phyloP scores from a whole-genome alignment of 768 basidiomycete species.

The Tricholoma sp. region DNA sequence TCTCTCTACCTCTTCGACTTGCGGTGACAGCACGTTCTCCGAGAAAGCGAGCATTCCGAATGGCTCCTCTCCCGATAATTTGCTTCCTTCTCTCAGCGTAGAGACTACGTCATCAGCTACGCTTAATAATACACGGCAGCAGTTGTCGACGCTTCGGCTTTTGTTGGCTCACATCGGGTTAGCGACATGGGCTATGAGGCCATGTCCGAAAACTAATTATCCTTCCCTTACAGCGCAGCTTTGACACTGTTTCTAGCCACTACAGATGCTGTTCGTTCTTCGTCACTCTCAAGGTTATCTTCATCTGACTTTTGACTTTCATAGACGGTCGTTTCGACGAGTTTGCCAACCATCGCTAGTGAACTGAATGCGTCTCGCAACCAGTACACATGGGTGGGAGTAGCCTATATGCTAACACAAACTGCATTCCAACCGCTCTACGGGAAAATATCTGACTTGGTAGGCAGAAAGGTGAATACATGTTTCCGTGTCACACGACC shows the following conservation, averaged over 20 bases:
- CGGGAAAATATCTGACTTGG: slow-evolving; percentile 72
- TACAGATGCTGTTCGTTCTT: slow-evolving; percentile 61
- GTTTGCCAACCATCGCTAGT: slow-evolving; percentile 73
- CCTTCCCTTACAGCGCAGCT: slow-evolving; percentile 49
- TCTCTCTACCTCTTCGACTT: not conserved
- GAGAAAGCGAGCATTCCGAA: not conserved
- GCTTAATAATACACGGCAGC: slow-evolving; percentile 19
- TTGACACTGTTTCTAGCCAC: slow-evolving; percentile 81
- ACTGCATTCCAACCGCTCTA: slow-evolving; percentile 84
- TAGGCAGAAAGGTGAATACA: slow-evolving; percentile 65
- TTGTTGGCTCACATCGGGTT: slow-evolving; percentile 70
- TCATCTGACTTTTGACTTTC: not conserved
- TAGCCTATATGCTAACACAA: slow-evolving; percentile 82
- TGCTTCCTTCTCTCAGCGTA: slow-evolving; percentile 18
- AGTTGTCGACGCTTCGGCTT: slow-evolving; percentile 52
- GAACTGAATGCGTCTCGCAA: slow-evolving; percentile 61
- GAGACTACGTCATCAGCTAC: slow-evolving; percentile 26
- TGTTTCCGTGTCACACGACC: not conserved
- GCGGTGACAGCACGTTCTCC: slow-evolving; percentile 1
- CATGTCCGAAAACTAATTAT: slow-evolving; percentile 1
- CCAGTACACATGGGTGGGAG: slow-evolving; percentile 84
- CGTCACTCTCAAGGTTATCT: not conserved
- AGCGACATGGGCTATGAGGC: slow-evolving; percentile 3
- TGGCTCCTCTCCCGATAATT: not conserved
- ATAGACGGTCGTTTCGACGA: slow-evolving; percentile 74